These are phyloP conservation scores for Ceratobasidium sp. DNA, from an alignment of 1,284 basidiomycete species.

Conservation along the genomic window DNA sequence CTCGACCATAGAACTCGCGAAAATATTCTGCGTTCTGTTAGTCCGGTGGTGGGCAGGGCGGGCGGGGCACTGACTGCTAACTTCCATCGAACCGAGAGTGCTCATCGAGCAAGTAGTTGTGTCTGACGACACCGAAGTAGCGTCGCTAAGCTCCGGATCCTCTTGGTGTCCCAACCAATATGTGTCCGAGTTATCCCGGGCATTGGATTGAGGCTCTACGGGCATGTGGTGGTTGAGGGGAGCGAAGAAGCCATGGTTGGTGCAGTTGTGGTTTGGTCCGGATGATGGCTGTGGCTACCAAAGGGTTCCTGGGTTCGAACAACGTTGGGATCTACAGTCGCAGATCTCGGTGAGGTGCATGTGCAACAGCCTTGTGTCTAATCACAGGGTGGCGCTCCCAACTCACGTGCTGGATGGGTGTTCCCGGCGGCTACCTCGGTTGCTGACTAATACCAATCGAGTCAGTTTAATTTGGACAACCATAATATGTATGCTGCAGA, in stretches of 20 bases:
- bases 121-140: constrained; percentile 3
- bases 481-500: constrained; percentile 22
- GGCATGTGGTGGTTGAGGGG: background rate
- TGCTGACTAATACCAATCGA: too few relatives aligned
- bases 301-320: too few relatives aligned
- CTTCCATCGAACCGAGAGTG: constrained; percentile 14
- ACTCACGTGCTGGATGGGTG: too few relatives aligned
- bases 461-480: background rate
- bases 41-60: background rate
- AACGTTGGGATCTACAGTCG: too few relatives aligned
- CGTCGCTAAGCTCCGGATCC: constrained; percentile 25
- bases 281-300: too few relatives aligned
- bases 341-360: background rate
- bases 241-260: background rate
- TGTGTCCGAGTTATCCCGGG: background rate
- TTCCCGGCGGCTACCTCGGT: too few relatives aligned
- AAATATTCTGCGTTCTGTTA: constrained; percentile 3
- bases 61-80: constrained; percentile 15
- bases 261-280: too few relatives aligned
- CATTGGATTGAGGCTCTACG: background rate
- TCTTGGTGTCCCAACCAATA: background rate
- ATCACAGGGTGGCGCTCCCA: too few relatives aligned
- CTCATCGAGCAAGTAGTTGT: constrained; percentile 18
- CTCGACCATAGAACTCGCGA: constrained; percentile 24
- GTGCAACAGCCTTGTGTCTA: too few relatives aligned